phyloP scores from a whole-genome alignment of 352 stramenopile species.

The Phytophthora agathidicida region DNA sequence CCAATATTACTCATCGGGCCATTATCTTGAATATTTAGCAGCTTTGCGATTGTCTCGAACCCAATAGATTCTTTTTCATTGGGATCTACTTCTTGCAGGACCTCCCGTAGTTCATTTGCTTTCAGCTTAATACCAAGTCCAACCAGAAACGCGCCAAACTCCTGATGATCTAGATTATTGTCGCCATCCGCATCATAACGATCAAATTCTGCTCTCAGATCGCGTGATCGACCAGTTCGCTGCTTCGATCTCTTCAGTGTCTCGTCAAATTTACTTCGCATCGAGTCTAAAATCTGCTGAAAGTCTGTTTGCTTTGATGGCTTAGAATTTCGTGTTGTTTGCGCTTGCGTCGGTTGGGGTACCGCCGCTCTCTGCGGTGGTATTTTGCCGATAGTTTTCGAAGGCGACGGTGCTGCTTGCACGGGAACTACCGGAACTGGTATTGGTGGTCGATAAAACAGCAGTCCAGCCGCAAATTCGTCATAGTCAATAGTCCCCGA shows the following conservation, averaged over 20 bases:
- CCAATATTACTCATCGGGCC: not conserved
- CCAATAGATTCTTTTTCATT: slow-evolving; percentile 51
- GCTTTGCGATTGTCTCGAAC: slow-evolving; percentile 48
- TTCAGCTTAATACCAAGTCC: slow-evolving; percentile 64
- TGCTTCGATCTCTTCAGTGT: slow-evolving; percentile 36
- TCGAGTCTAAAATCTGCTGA: slow-evolving; percentile 26
- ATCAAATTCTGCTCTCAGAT: slow-evolving; percentile 47
- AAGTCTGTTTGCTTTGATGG: slow-evolving; percentile 16
- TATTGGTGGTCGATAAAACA: slow-evolving; percentile 61
- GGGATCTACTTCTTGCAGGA: slow-evolving; percentile 50
- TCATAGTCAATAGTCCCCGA: slow-evolving; percentile 80
- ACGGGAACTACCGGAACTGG: not conserved
- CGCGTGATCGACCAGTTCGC: not conserved
- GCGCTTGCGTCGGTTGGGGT: not conserved
- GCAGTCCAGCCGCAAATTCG: slow-evolving; percentile 68
- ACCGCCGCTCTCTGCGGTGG: not conserved
- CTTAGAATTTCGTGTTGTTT: slow-evolving; percentile 1
- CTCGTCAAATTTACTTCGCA: slow-evolving; percentile 34
- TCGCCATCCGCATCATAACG: slow-evolving; percentile 61
- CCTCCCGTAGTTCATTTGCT: slow-evolving; percentile 36
- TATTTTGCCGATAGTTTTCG: slow-evolving; percentile 13
- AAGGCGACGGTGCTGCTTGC: not conserved
- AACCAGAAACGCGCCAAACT: slow-evolving; percentile 65
- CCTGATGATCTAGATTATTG: slow-evolving; percentile 56
- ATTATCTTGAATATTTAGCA: slow-evolving; percentile 21